Evolutionary conservation across 805 yeast species (phyloP).

Genomic region (Priceomyces carsonii): DNA sequence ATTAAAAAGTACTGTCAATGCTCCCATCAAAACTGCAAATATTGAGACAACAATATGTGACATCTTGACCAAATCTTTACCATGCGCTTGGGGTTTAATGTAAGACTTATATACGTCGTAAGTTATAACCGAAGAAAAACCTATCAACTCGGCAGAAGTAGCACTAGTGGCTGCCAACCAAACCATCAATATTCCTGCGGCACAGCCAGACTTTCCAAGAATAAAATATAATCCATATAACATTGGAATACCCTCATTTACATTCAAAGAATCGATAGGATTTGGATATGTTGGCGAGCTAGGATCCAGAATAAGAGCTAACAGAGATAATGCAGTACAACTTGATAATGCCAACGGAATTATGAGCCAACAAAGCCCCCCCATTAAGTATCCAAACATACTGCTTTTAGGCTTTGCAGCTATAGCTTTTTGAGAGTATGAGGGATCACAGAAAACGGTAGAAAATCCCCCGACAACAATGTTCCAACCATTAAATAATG

Average conservation of each 20-base stretch:
- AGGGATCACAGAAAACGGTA: slow-evolving; percentile 23
- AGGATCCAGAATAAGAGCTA: slow-evolving; percentile 17
- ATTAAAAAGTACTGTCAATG: slow-evolving; percentile 36
- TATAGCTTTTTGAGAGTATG: slow-evolving; percentile 39
- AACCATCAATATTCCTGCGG: slow-evolving; percentile 38
- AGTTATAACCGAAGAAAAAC: slow-evolving; percentile 38
- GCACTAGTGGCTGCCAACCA: slow-evolving; percentile 48
- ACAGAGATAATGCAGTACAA: slow-evolving; percentile 33
- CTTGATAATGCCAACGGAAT: slow-evolving; percentile 36
- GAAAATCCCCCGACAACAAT: slow-evolving; percentile 12
- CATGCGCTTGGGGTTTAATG: slow-evolving; percentile 39
- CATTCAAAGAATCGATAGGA: slow-evolving; percentile 37
- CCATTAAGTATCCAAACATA: slow-evolving; percentile 45
- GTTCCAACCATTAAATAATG: not conserved
- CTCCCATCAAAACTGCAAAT: slow-evolving; percentile 46
- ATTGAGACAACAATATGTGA: slow-evolving; percentile 32
- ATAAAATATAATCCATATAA: slow-evolving; percentile 32
- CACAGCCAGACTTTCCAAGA: slow-evolving; percentile 44
- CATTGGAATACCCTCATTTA: slow-evolving; percentile 37
- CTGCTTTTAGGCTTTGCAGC: slow-evolving; percentile 44
- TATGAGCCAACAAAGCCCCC: slow-evolving; percentile 48
- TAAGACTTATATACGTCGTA: slow-evolving; percentile 43
- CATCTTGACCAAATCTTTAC: slow-evolving; percentile 32
- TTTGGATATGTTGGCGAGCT: slow-evolving; percentile 31
- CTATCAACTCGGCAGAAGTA: slow-evolving; percentile 42